Conservation (phyloP, 129 eudicot genomes). For the Chrysanthemum lavandulifolium region DNA sequence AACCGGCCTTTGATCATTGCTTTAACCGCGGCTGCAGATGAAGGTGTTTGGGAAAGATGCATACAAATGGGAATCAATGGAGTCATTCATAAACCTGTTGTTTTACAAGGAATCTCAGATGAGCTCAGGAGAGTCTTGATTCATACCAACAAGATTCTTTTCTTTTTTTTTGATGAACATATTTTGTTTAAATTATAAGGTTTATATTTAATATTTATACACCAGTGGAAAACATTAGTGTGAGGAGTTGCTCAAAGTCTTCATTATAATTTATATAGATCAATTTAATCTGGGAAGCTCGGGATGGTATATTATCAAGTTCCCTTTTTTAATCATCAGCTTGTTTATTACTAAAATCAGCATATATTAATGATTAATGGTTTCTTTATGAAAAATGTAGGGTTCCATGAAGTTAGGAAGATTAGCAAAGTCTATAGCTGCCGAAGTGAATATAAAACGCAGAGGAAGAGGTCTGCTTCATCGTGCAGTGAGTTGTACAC, state of each 20-base stretch:
- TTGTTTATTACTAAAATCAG: too few relatives aligned
- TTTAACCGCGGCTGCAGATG: constrained; percentile 37
- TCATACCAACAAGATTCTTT: constrained; percentile 26
- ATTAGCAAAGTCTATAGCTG: too few relatives aligned
- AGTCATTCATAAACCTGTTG: constrained; percentile 60
- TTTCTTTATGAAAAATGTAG: too few relatives aligned
- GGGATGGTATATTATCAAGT: too few relatives aligned
- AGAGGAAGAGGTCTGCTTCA: too few relatives aligned
- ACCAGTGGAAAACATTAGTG: constrained; percentile 13
- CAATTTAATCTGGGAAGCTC: too few relatives aligned
- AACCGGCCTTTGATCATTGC: constrained; percentile 75
- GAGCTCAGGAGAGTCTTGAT: constrained; percentile 63
- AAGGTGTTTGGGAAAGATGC: constrained; percentile 48
- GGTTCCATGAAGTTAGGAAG: too few relatives aligned
- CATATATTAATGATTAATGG: too few relatives aligned
- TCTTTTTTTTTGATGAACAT: too few relatives aligned
- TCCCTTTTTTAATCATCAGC: too few relatives aligned
- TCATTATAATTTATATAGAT: neutral
- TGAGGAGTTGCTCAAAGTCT: neutral
- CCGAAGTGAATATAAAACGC: too few relatives aligned
- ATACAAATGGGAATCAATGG: constrained; percentile 62
- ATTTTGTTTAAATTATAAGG: constrained; percentile 12
- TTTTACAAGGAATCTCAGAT: constrained; percentile 53
- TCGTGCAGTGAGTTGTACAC: too few relatives aligned
- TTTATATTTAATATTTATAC: constrained; percentile 6